Conservation (phyloP, 2,329 filamentous ascomycete species). For the Pyricularia grisea region DNA sequence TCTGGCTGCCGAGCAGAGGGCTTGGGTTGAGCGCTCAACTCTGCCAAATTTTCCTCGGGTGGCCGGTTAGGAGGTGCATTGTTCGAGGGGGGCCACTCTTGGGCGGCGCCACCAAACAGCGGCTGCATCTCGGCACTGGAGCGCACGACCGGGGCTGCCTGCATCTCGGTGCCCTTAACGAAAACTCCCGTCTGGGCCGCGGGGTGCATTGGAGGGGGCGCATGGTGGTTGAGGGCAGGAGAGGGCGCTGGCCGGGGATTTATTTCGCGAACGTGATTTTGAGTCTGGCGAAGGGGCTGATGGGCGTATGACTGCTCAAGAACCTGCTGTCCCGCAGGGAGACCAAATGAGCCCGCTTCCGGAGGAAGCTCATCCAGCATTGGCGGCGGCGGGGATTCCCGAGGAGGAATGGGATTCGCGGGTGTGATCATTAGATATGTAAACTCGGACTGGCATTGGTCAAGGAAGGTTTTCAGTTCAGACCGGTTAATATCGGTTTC, state of each 20-base stretch:
- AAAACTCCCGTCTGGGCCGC: slow-evolving; percentile 29
- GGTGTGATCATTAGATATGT: slow-evolving; percentile 60
- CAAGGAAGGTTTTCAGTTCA: slow-evolving; percentile 51
- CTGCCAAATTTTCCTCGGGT: slow-evolving; percentile 12
- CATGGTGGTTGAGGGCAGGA: slow-evolving; percentile 43
- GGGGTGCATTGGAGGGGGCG: slow-evolving; percentile 28
- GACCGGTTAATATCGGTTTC: slow-evolving; percentile 9
- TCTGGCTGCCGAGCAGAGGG: slow-evolving; percentile 26
- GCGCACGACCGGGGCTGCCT: slow-evolving; percentile 41
- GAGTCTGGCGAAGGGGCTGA: slow-evolving; percentile 9
- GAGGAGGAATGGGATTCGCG: slow-evolving; percentile 55
- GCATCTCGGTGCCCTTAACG: slow-evolving; percentile 27
- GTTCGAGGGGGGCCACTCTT: slow-evolving; percentile 21
- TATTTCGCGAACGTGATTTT: slow-evolving; percentile 49
- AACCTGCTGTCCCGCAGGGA: slow-evolving; percentile 31
- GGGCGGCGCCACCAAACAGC: slow-evolving; percentile 21
- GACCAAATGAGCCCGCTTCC: slow-evolving; percentile 41
- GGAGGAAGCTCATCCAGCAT: slow-evolving; percentile 47
- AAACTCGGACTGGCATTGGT: slow-evolving; percentile 56
- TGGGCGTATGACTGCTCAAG: slow-evolving; percentile 16
- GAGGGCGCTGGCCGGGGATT: slow-evolving; percentile 42
- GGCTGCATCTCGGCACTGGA: slow-evolving; percentile 35
- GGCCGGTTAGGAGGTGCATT: slow-evolving; percentile 14
- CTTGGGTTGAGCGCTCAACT: slow-evolving; percentile 28
- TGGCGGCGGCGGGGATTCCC: slow-evolving; percentile 50